Evolutionary conservation across 345 rosid genomes (phyloP).

Genomic region (Alliaria petiolata): DNA sequence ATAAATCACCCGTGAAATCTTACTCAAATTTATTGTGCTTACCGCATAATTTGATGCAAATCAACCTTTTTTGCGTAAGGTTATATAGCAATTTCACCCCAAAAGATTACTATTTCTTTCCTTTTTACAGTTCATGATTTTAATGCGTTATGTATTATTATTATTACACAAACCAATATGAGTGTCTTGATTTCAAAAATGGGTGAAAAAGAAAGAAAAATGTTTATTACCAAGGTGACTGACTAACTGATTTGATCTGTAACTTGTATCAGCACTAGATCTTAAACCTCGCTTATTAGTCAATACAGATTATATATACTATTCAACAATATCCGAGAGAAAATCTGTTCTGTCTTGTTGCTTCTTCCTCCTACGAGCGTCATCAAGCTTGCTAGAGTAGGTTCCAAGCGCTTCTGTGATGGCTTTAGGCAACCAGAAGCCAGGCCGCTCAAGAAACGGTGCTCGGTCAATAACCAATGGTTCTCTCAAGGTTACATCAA

Average conservation of each 20-base stretch:
- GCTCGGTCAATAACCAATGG: conserved; percentile 86
- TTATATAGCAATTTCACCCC: background rate
- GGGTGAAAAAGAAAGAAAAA: no score
- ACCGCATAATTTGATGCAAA: no score
- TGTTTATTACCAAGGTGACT: no score
- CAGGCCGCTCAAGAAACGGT: conserved; percentile 72
- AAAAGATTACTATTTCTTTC: background rate
- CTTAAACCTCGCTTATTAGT: no score
- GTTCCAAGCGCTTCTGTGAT: conserved; percentile 65
- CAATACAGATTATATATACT: no score
- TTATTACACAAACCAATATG: background rate
- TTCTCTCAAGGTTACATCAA: conserved; percentile 70
- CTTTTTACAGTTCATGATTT: background rate
- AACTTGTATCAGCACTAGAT: background rate
- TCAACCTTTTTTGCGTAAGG: no score
- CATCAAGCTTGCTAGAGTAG: conserved; percentile 47
- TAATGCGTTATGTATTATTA: no score
- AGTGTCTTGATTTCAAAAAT: background rate
- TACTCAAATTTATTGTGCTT: no score
- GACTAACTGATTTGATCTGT: background rate
- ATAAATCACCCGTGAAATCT: no score
- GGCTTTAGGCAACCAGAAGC: conserved; percentile 76
- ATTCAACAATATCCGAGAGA: conserved; percentile 23
- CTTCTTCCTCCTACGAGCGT: conserved; percentile 50
- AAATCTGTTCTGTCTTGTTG: conserved; percentile 39